Conservation (phyloP, 306 rosid genomes). For the Fragaria nilgerrensis region DNA sequence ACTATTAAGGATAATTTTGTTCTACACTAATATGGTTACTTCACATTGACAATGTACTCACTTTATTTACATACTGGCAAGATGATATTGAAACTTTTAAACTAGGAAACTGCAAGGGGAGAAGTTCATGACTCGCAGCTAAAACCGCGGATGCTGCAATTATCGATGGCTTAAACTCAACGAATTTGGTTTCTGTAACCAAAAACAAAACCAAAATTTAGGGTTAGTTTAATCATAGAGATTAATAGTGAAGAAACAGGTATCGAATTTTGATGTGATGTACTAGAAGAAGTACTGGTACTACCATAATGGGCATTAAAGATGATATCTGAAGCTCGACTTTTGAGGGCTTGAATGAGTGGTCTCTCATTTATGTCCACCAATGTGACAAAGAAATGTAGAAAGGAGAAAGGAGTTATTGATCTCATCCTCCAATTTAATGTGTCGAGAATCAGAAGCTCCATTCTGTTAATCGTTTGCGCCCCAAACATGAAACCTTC, state of each 20-base stretch:
- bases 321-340: constrained; percentile 57
- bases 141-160: constrained; percentile 65
- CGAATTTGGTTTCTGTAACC: constrained; percentile 46
- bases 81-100: constrained; percentile 42
- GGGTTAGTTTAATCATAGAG: background rate
- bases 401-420: constrained; percentile 69
- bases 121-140: constrained; percentile 44
- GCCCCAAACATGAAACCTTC: constrained; percentile 46
- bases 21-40: background rate
- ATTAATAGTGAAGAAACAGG: background rate
- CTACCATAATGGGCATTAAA: constrained; percentile 61
- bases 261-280: background rate
- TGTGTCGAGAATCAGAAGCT: constrained; percentile 60
- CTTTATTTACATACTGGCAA: constrained; percentile 47
- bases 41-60: constrained; percentile 25
- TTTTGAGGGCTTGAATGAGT: constrained; percentile 43
- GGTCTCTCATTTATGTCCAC: constrained; percentile 41
- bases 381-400: constrained; percentile 49
- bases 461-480: constrained; percentile 53
- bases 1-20: background rate
- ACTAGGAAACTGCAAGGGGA: constrained; percentile 37
- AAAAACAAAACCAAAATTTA: constrained; percentile 7
- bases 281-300: constrained; percentile 10
- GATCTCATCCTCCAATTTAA: constrained; percentile 77
- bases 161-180: constrained; percentile 61